Evolutionary conservation across 345 rosid species (phyloP), one percentile per base, ranked within the genome.

Genomic region (Heritiera littoralis): DNA sequence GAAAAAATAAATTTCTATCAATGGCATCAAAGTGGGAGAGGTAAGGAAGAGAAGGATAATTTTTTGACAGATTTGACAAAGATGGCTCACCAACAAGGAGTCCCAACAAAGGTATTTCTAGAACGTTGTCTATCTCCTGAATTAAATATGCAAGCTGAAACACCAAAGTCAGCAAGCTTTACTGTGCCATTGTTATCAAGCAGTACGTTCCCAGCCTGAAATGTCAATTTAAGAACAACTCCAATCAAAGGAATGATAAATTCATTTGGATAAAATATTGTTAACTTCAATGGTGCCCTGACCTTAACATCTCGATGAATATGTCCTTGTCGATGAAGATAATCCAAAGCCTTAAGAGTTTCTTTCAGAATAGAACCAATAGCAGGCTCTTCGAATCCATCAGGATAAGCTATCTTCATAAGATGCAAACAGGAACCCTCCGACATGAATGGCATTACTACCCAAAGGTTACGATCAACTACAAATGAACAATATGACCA

Each of bases 271-370:
- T 52, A 55, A 82, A 49, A 56, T 23, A 51, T 76, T 63, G 66
- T 51, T 35, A 70, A 83, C 60, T 45, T 70, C 73, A 46, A 4
- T 4, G 15, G 28, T 66, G n/a, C 77, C 78, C 81, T 48, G 76
- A 93, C 99, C 98, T 97, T 97, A 83, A 97, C 98, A 90, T 97
- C 99, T 7, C 98, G 91, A 82, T 97, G 99, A 56, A 97, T 97
- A 76, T 97, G 97, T 28, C 99, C 99, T 85, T 97, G 99, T 74
- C 72, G 89, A 86, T 97, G 98, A 83, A 97, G 98, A 85, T 97
- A 97, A 51, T 92, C 93, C 77, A 97, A 86, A 83, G 99, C 99
- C 86, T 92, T 93, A 23, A 97, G 98, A 69, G 98, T 94, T 86
- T 97, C 99, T 91, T 94, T 97, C 35, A 97, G 84, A 63, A 97